Evolutionary conservation across 1,284 basidiomycete genomes (phyloP).

Genomic region (Ceratobasidium sp.): DNA sequence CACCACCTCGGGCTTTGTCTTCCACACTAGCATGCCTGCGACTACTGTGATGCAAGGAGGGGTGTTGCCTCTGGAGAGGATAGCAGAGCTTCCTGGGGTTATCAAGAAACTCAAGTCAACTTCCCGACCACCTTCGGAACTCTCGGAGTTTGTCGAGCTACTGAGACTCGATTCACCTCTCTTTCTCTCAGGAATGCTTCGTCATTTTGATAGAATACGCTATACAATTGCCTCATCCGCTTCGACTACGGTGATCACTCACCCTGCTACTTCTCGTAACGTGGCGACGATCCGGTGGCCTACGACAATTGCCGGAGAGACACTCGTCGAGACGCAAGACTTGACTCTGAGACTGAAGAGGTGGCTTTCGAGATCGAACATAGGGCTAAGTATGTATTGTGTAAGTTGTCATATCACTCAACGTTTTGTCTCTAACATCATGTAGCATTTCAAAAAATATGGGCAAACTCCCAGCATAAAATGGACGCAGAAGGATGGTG

Average conservation of each 20-base stretch:
- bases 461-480: conserved; percentile 12
- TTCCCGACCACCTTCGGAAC: neutral
- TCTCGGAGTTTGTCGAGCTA: neutral
- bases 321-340: neutral
- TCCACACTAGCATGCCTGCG: neutral
- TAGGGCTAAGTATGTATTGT: neutral
- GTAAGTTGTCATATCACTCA: too few relatives aligned
- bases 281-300: conserved; percentile 2
- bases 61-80: neutral
- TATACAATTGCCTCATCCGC: conserved; percentile 16
- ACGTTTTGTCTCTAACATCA: too few relatives aligned
- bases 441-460: conserved; percentile 17
- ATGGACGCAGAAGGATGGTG: conserved; percentile 13
- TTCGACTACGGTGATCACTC: conserved; percentile 1
- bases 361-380: neutral
- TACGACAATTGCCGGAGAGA: neutral
- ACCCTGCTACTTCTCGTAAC: conserved; percentile 1
- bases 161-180: conserved; percentile 13
- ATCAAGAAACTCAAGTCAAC: conserved; percentile 3
- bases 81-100: neutral
- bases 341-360: neutral
- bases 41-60: conserved; percentile 23
- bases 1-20: neutral
- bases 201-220: neutral
- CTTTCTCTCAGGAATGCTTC: conserved; percentile 9